A percentile compares a stretch with the other conserved stretches of the same genome.
These are phyloP conservation scores for Rhizopus delemar DNA, from an alignment of 371 early-diverging fungal genomes.

Conservation along the genomic window DNA sequence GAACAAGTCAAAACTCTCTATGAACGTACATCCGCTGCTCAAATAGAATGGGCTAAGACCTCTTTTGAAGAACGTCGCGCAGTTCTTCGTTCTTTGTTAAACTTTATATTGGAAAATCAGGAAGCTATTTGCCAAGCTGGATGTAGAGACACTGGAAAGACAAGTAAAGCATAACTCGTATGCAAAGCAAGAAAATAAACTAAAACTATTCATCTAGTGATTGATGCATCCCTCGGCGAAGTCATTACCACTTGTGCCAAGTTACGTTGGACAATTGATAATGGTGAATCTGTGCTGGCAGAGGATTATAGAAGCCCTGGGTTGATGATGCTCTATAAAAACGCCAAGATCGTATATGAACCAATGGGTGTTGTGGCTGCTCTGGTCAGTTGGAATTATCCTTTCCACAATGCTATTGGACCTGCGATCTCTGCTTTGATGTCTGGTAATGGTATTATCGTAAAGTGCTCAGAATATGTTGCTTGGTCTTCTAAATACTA, in stretches of 20 bases:
- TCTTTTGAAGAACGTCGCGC: conserved; percentile 76
- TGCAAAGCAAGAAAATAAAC: neutral
- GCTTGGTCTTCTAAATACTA: conserved; percentile 79
- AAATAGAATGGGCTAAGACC: conserved; percentile 70
- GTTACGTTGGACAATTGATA: conserved; percentile 78
- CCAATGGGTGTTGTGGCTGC: conserved; percentile 83
- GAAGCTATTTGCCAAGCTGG: conserved; percentile 75
- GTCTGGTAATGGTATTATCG: conserved; percentile 82
- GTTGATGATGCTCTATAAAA: conserved; percentile 76
- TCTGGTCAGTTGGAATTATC: conserved; percentile 84
- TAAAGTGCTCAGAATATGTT: conserved; percentile 84
- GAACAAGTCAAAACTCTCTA: conserved; percentile 63
- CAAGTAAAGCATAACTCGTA: conserved; percentile 43
- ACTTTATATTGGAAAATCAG: conserved; percentile 77
- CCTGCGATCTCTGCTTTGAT: conserved; percentile 84
- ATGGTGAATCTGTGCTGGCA: conserved; percentile 73
- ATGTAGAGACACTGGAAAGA: conserved; percentile 85
- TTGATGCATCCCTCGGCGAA: conserved; percentile 86
- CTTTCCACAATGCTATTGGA: conserved; percentile 83
- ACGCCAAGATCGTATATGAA: conserved; percentile 74
- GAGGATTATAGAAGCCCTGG: conserved; percentile 73
- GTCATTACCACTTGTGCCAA: conserved; percentile 80
- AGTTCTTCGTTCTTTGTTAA: conserved; percentile 71
- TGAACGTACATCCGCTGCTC: conserved; percentile 64
- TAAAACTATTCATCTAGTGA: conserved; percentile 41